Conservation (phyloP, 2,329 filamentous ascomycete species). For the Cordyceps cateniannulata region DNA sequence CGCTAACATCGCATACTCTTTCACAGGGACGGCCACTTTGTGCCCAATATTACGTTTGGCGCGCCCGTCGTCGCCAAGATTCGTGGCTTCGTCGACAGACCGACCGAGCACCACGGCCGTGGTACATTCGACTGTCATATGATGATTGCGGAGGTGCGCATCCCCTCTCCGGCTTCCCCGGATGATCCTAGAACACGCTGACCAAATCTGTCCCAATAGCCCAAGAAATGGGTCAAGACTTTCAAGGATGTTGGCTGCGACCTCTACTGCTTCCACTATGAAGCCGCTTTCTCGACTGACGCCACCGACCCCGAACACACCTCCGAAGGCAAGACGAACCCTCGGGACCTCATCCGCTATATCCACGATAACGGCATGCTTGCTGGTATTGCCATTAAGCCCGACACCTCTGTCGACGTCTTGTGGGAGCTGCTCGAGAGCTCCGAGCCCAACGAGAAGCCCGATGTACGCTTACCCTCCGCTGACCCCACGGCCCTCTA, state of each 20-base stretch:
- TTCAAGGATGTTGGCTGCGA: constrained; percentile 93
- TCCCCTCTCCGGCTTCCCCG: neutral
- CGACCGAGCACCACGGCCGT: constrained; percentile 61
- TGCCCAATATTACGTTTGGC: constrained; percentile 97
- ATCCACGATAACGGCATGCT: constrained; percentile 85
- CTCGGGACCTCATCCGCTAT: constrained; percentile 78
- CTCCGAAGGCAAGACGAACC: constrained; percentile 67
- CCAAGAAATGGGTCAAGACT: constrained; percentile 95
- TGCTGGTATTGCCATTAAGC: constrained; percentile 94
- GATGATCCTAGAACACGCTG: neutral
- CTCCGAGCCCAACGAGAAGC: constrained; percentile 64
- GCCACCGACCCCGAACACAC: constrained; percentile 70
- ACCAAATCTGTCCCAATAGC: constrained; percentile 41
- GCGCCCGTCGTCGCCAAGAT: constrained; percentile 94
- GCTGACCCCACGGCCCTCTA: neutral
- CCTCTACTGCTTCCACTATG: constrained; percentile 99
- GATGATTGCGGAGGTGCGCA: constrained; percentile 92
- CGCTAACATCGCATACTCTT: neutral
- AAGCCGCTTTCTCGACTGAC: constrained; percentile 84
- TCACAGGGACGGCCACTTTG: constrained; percentile 90
- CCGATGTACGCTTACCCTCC: constrained; percentile 63
- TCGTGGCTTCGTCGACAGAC: constrained; percentile 73
- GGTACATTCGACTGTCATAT: constrained; percentile 99
- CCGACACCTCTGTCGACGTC: constrained; percentile 82
- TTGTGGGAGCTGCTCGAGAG: constrained; percentile 84